Conservation (phyloP, 1,139 yeast genomes). For the Suhomyces maxii region DNA sequence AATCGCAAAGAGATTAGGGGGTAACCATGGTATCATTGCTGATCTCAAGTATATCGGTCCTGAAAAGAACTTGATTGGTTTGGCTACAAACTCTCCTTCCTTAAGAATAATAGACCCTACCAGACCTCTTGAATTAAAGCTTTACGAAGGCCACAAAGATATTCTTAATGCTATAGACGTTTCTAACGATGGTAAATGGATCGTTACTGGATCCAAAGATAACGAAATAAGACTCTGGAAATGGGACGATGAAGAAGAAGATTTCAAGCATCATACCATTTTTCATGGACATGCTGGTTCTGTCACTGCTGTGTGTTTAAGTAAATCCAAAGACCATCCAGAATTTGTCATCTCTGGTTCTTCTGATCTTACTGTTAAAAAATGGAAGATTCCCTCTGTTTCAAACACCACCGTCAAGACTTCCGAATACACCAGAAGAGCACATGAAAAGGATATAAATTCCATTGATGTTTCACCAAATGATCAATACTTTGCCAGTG, state of each 20-base stretch:
- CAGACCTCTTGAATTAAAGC: constrained; percentile 58
- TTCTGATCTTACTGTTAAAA: constrained; percentile 84
- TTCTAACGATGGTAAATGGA: constrained; percentile 79
- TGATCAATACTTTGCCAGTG: constrained; percentile 85
- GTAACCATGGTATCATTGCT: constrained; percentile 94
- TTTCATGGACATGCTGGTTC: constrained; percentile 87
- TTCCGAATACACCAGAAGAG: constrained; percentile 87
- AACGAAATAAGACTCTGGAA: constrained; percentile 82
- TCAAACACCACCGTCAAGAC: constrained; percentile 35
- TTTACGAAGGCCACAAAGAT: constrained; percentile 83
- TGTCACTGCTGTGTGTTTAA: constrained; percentile 78
- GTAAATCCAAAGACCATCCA: constrained; percentile 62
- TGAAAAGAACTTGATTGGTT: constrained; percentile 54
- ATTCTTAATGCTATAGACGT: constrained; percentile 78
- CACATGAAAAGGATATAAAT: constrained; percentile 95
- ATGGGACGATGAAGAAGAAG: constrained; percentile 40
- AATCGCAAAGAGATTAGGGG: constrained; percentile 64
- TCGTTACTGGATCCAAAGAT: constrained; percentile 94
- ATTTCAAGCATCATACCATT: constrained; percentile 56
- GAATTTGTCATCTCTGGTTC: constrained; percentile 81
- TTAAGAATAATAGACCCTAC: constrained; percentile 65
- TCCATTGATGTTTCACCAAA: constrained; percentile 86
- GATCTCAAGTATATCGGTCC: constrained; percentile 82
- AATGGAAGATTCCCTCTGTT: constrained; percentile 71
- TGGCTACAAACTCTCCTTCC: constrained; percentile 96